phyloP scores from a whole-genome alignment of 2,329 filamentous ascomycete genomes.

The Phaeosphaeriaceae sp. region DNA sequence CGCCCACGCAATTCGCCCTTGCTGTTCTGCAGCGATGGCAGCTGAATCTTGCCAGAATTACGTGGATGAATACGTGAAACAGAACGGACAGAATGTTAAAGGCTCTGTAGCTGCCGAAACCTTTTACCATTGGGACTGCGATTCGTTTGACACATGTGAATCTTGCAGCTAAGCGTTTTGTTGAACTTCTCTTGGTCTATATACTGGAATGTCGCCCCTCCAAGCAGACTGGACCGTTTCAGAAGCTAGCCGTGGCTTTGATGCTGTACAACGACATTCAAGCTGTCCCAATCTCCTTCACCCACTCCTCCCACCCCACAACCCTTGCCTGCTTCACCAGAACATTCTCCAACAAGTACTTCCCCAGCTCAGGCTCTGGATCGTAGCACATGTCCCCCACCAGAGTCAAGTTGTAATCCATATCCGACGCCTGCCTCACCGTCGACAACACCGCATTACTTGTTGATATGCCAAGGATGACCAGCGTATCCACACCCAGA shows the following conservation, averaged over 20 bases:
- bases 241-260: no score
- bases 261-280: background rate
- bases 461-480: background rate
- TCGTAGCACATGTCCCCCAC: background rate
- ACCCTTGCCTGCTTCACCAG: background rate
- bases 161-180: no score
- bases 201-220: no score
- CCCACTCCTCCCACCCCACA: background rate
- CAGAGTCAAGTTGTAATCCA: background rate
- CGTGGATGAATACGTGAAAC: background rate
- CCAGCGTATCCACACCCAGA: background rate
- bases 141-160: no score
- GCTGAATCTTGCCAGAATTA: background rate
- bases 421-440: background rate
- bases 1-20: background rate
- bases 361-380: background rate
- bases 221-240: no score
- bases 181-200: no score
- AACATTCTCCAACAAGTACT: background rate
- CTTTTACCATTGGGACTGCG: background rate
- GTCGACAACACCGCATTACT: background rate
- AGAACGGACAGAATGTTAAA: background rate
- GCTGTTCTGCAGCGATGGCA: background rate
- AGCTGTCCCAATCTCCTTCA: background rate
- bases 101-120: background rate